Conservation (phyloP, 495 filamentous ascomycete genomes). For the Hypoxylon fuscum region DNA sequence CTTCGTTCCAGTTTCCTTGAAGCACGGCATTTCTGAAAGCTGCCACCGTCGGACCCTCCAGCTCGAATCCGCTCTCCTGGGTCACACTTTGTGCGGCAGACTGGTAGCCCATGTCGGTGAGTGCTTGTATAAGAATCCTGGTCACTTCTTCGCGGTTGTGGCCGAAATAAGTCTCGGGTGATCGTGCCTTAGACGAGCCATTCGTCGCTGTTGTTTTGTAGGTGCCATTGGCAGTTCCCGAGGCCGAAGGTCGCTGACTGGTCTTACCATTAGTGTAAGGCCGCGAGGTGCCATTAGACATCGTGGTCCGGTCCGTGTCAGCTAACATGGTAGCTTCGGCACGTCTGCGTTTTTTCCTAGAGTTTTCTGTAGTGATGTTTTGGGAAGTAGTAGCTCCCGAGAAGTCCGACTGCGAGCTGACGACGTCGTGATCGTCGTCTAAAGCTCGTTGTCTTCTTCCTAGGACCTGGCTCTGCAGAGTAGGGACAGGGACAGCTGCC, state of each 20-base stretch:
- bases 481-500: conserved; percentile 29
- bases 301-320: conserved; percentile 31
- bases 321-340: conserved; percentile 42
- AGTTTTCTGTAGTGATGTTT: conserved; percentile 6
- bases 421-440: conserved; percentile 30
- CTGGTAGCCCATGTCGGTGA: conserved; percentile 87
- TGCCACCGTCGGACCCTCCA: conserved; percentile 86
- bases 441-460: conserved; percentile 38
- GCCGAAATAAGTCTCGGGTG: conserved; percentile 62
- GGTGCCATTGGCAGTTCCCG: conserved; percentile 47
- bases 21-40: conserved; percentile 84
- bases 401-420: conserved; percentile 29
- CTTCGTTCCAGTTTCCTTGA: conserved; percentile 82
- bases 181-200: conserved; percentile 45
- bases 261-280: conserved; percentile 43
- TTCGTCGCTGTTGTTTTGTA: conserved; percentile 48
- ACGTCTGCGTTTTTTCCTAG: conserved; percentile 41
- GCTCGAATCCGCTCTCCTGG: conserved; percentile 84
- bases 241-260: conserved; percentile 19
- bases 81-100: conserved; percentile 75
- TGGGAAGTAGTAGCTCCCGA: conserved; percentile 30
- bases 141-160: conserved; percentile 96
- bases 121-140: conserved; percentile 87
- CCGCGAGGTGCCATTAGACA: conserved; percentile 40
- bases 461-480: conserved; percentile 28